Conservation (phyloP, 202 grass and related monocot species). For the Dendrocalamus latiflorus region DNA sequence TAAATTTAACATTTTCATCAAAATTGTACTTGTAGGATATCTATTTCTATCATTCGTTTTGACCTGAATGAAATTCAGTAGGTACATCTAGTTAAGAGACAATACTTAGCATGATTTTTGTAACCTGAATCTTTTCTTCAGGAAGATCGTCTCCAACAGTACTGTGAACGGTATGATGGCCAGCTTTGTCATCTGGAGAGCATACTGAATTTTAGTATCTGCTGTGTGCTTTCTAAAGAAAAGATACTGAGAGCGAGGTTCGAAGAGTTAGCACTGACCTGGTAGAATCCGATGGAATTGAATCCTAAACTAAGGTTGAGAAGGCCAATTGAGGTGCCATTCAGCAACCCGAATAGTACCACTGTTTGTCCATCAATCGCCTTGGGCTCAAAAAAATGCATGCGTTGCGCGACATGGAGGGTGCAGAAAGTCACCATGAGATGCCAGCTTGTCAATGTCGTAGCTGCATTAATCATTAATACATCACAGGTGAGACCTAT, state of each 20-base stretch:
- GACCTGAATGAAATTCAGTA: neutral
- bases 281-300: slow-evolving; percentile 99
- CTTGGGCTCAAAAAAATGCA: slow-evolving; percentile 92
- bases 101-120: slow-evolving; percentile 16
- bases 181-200: slow-evolving; percentile 95
- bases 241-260: neutral
- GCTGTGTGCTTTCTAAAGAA: slow-evolving; percentile 22
- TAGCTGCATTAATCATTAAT: slow-evolving; percentile 44
- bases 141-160: slow-evolving; percentile 84
- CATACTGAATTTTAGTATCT: slow-evolving; percentile 23
- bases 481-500: neutral
- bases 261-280: slow-evolving; percentile 45
- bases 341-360: slow-evolving; percentile 87
- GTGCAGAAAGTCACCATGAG: slow-evolving; percentile 95
- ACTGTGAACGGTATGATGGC: slow-evolving; percentile 99
- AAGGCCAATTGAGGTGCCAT: slow-evolving; percentile 91
- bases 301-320: slow-evolving; percentile 98
- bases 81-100: neutral
- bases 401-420: slow-evolving; percentile 70
- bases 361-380: slow-evolving; percentile 78
- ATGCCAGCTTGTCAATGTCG: slow-evolving; percentile 99
- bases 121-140: slow-evolving; percentile 96
- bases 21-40: neutral
- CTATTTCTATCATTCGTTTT: neutral
- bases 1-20: slow-evolving; percentile 7